Conservation (phyloP, 1,284 basidiomycete genomes). For the Puccinia sorghi region DNA sequence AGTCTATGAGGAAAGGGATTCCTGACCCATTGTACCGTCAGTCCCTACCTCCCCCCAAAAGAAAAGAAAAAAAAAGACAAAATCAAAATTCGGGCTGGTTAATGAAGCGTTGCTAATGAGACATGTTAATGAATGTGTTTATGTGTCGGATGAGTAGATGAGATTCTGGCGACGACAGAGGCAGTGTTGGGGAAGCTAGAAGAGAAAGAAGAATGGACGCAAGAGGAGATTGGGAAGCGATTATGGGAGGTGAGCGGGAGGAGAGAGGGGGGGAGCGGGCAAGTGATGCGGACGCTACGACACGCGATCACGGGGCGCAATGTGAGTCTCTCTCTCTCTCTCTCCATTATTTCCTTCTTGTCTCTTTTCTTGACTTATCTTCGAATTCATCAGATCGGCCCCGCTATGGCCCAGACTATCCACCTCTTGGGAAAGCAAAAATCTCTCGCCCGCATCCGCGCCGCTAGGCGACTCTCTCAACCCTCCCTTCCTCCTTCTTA, state of each 20-base stretch:
- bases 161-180: not conserved
- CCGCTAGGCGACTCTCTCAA: not conserved
- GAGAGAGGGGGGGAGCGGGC: slow-evolving; percentile 63
- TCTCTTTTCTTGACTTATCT: not conserved
- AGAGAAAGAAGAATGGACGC: slow-evolving; percentile 51
- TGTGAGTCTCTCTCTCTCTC: slow-evolving; percentile 60
- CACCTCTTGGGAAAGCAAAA: slow-evolving; percentile 60
- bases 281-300: slow-evolving; percentile 71
- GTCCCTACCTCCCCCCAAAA: too few species aligned
- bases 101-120: too few species aligned
- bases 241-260: slow-evolving; percentile 57
- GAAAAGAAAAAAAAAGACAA: too few species aligned
- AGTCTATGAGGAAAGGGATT: slow-evolving; percentile 64
- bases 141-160: not conserved
- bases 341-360: not conserved
- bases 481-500: not conserved
- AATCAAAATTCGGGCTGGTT: too few species aligned
- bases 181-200: not conserved
- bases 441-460: slow-evolving; percentile 48
- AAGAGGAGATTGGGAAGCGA: slow-evolving; percentile 53
- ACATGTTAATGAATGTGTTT: too few species aligned
- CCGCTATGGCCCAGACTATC: slow-evolving; percentile 62
- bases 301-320: slow-evolving; percentile 77
- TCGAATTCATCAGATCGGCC: slow-evolving; percentile 63
- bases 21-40: slow-evolving; percentile 61